These are phyloP conservation scores for Aspergillus sclerotiicarbonarius DNA, from an alignment of 495 filamentous ascomycete species.

Conservation along the genomic window DNA sequence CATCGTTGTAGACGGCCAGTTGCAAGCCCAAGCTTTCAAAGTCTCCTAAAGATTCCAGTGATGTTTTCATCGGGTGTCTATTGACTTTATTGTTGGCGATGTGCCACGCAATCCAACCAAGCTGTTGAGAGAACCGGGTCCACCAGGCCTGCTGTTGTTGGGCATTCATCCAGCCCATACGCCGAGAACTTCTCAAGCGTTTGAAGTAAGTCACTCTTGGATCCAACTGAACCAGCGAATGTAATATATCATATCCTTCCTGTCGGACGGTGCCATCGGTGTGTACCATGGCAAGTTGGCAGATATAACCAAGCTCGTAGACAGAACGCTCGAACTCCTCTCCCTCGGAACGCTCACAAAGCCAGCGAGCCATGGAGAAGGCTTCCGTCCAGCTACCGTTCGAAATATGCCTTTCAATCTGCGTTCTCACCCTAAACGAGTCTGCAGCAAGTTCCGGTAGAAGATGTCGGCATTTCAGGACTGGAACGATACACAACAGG, in stretches of 20 bases:
- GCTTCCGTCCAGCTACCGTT: slow-evolving; percentile 24
- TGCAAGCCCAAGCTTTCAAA: neutral
- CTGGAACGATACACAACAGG: slow-evolving; percentile 35
- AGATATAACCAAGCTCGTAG: slow-evolving; percentile 30
- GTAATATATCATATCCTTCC: slow-evolving; percentile 13
- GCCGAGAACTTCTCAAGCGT: slow-evolving; percentile 1
- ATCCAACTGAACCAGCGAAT: slow-evolving; percentile 15
- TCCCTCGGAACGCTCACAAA: slow-evolving; percentile 28
- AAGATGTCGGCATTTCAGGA: slow-evolving; percentile 19
- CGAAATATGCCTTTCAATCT: slow-evolving; percentile 13
- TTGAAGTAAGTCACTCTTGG: slow-evolving; percentile 11
- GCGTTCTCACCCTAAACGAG: slow-evolving; percentile 12
- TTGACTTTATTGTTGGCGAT: slow-evolving; percentile 14
- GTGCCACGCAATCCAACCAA: slow-evolving; percentile 34
- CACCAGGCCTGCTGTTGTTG: slow-evolving; percentile 14
- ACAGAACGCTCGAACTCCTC: slow-evolving; percentile 27
- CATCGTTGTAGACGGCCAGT: neutral
- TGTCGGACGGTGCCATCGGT: slow-evolving; percentile 8
- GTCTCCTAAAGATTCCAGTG: slow-evolving; percentile 9
- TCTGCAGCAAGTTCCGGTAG: slow-evolving; percentile 30
- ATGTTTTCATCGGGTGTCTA: slow-evolving; percentile 4
- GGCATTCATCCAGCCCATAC: slow-evolving; percentile 14
- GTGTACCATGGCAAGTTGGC: slow-evolving; percentile 26
- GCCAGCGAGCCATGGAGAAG: slow-evolving; percentile 26
- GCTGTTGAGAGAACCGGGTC: slow-evolving; percentile 20